Conservation (phyloP, 176 grass and related monocot genomes). For the Carex littledalei region DNA sequence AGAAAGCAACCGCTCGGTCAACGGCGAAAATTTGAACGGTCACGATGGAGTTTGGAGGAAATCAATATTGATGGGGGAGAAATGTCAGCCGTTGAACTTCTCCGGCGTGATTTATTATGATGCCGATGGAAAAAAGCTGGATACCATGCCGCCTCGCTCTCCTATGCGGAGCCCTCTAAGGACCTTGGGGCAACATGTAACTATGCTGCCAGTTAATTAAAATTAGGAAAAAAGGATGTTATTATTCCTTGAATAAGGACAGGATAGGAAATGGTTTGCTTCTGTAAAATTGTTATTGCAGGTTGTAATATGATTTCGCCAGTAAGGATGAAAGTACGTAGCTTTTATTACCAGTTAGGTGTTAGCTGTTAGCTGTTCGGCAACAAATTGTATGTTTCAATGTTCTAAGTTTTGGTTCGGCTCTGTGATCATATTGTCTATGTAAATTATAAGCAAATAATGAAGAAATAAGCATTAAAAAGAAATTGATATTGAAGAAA, state of each 20-base stretch:
- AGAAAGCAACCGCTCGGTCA: neutral
- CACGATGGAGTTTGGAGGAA: conserved; percentile 26
- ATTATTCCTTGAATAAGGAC: neutral
- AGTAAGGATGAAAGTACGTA: neutral
- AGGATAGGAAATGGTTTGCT: neutral
- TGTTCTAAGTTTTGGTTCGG: neutral
- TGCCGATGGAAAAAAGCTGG: conserved; percentile 50
- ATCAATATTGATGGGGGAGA: conserved; percentile 61
- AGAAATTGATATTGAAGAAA: neutral
- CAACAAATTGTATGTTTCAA: neutral
- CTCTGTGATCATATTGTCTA: neutral
- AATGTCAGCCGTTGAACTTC: conserved; percentile 75
- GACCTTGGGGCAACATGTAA: conserved; percentile 17
- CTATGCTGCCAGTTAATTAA: conserved; percentile 13
- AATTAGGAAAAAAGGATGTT: conserved; percentile 6
- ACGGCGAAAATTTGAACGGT: neutral
- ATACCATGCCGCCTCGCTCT: conserved; percentile 41
- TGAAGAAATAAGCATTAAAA: neutral
- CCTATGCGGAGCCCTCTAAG: conserved; percentile 65
- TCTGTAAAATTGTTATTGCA: neutral
- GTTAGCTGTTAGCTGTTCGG: neutral
- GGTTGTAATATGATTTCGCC: neutral
- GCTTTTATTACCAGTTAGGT: neutral
- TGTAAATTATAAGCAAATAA: neutral
- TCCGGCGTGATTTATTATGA: conserved; percentile 91